Evolutionary conservation across 164 flowering plant species (phyloP), one percentile per base, ranked within the genome.

Genomic region (Macadamia tetraphylla): DNA sequence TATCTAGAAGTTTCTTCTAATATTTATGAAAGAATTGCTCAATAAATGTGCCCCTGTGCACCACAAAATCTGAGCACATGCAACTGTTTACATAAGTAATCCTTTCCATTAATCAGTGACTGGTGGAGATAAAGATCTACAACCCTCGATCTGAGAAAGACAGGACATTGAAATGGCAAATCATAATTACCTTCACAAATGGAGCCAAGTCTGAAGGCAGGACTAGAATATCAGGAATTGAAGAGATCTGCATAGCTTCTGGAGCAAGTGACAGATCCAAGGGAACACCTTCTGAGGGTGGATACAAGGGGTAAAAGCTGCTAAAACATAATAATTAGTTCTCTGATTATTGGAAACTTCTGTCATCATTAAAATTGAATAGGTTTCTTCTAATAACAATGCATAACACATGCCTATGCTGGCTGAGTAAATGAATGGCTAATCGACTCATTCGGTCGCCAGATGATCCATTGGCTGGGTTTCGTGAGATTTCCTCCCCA

Each of bases 261-360:
- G 91, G 87, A 64, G 94, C 91, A 67, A 91, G 83, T 62, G 97
- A 89, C 55, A 86, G 79, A 78, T 95, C 99, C 80, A 92, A 59
- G 29, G 99, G 99, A 72, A 89, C 71, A 23, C 75, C 84, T 75
- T 87, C 89, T 30, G 90, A 81, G 11, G 92, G 95, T 53, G 99
- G 99, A 73, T 91, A 92, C 46, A 95, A 84, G 65, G 99, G 99
- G 77, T 95, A 92, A 72, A 90, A 92, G 85, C 99, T 92, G 95
- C 78, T 67, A 35, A 57, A 71, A 48, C 46, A 62, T 63, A 65
- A 29, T 59, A 23, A 61, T 2, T 61, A 48, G 6, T 59, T 12
- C 32, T 30, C 23, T 43, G 18, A 65, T 18, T 6, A 29, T 29
- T 67, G 1, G 9, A 57, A 56, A 5, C 60, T n/a, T 29, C 13